phyloP scores from a whole-genome alignment of 805 yeast species.

The Lipomyces mesembrius region DNA sequence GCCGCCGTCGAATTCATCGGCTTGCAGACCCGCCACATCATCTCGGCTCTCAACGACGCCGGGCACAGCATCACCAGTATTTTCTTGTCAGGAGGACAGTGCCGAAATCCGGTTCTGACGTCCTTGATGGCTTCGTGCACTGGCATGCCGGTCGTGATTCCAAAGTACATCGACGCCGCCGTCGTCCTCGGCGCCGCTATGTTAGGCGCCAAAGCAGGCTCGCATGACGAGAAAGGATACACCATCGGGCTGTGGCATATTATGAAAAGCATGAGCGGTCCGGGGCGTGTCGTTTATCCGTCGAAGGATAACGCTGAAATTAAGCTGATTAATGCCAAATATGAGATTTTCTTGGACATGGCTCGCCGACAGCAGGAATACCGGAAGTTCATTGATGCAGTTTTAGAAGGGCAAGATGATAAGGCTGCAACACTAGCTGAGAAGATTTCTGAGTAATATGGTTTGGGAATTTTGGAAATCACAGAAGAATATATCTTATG shows the following conservation, averaged over 20 bases:
- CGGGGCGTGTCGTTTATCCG: conserved; percentile 80
- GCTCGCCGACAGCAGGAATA: conserved; percentile 79
- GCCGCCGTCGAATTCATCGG: conserved; percentile 98
- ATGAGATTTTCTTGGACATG: conserved; percentile 85
- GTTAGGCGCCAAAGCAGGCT: conserved; percentile 92
- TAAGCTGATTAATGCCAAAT: conserved; percentile 73
- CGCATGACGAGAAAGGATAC: conserved; percentile 50
- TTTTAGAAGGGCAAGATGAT: conserved; percentile 13
- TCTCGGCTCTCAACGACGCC: conserved; percentile 75
- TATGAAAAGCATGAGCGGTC: conserved; percentile 83
- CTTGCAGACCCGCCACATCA: conserved; percentile 94
- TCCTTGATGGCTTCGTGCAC: conserved; percentile 91
- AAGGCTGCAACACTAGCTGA: not conserved
- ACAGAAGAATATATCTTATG: not conserved
- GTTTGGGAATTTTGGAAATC: too few relatives aligned
- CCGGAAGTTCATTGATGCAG: conserved; percentile 66
- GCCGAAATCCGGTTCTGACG: conserved; percentile 88
- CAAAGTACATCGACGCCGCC: conserved; percentile 94
- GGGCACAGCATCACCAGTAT: conserved; percentile 80
- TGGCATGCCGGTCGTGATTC: conserved; percentile 87
- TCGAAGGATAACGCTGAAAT: conserved; percentile 64
- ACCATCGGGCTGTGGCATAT: conserved; percentile 67
- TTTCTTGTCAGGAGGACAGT: conserved; percentile 95
- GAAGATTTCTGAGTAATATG: not conserved
- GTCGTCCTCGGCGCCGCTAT: conserved; percentile 96